Percentiles rank a stretch among this genome's conserved stretches.
Conservation (phyloP, 805 yeast genomes). For the Ogataea chonburiensis region DNA sequence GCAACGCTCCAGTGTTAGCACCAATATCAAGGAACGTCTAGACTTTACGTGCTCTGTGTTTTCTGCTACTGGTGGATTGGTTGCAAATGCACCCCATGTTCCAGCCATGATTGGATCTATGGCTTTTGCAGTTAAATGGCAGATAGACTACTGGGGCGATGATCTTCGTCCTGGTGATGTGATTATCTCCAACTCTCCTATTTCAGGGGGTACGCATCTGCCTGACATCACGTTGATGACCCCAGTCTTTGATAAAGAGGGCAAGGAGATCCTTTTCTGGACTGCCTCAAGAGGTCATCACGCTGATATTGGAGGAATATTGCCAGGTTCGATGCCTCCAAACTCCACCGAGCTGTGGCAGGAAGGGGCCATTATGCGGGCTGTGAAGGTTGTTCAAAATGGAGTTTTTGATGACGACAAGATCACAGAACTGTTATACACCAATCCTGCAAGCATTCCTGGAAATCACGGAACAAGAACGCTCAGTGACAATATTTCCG, state of each 20-base stretch:
- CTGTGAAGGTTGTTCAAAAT: slow-evolving; percentile 48
- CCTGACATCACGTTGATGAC: slow-evolving; percentile 57
- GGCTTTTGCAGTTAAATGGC: slow-evolving; percentile 42
- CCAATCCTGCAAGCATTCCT: slow-evolving; percentile 44
- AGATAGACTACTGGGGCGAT: slow-evolving; percentile 39
- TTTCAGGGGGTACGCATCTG: slow-evolving; percentile 46
- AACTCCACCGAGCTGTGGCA: slow-evolving; percentile 51
- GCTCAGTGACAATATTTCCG: slow-evolving; percentile 52
- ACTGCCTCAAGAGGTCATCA: slow-evolving; percentile 62
- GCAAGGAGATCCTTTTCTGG: slow-evolving; percentile 47
- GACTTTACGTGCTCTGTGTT: slow-evolving; percentile 50
- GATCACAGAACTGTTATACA: slow-evolving; percentile 42
- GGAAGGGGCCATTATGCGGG: slow-evolving; percentile 55
- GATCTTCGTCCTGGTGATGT: slow-evolving; percentile 43
- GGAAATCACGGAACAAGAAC: slow-evolving; percentile 60
- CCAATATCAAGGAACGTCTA: slow-evolving; percentile 47
- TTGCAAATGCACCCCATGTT: slow-evolving; percentile 36
- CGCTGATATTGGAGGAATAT: slow-evolving; percentile 60
- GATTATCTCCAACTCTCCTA: slow-evolving; percentile 42
- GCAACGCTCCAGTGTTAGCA: slow-evolving; percentile 43
- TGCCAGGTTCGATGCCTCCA: slow-evolving; percentile 59
- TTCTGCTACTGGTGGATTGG: slow-evolving; percentile 40
- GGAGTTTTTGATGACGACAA: slow-evolving; percentile 57
- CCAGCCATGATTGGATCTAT: slow-evolving; percentile 49
- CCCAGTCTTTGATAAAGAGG: slow-evolving; percentile 48